Conservation (phyloP, 371 early-diverging fungal species). For the Mucor irregularis region DNA sequence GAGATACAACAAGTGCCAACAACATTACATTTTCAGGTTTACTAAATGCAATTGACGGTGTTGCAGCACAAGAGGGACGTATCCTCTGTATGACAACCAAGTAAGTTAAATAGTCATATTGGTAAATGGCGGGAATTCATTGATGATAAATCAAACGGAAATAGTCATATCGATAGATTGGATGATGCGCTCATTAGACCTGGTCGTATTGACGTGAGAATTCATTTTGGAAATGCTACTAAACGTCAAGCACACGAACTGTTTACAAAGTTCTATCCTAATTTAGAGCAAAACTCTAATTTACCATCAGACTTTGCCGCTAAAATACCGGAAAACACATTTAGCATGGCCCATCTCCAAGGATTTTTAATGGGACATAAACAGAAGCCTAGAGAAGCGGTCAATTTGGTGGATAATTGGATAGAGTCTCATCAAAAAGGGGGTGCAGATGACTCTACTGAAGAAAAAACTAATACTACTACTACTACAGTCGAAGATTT, state of each 20-base stretch:
- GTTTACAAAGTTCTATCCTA: slow-evolving; percentile 51
- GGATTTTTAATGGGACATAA: slow-evolving; percentile 62
- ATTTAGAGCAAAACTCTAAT: slow-evolving; percentile 14
- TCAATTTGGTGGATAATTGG: slow-evolving; percentile 39
- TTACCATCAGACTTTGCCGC: slow-evolving; percentile 51
- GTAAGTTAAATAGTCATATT: slow-evolving; percentile 25
- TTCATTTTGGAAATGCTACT: slow-evolving; percentile 82
- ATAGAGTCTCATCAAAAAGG: slow-evolving; percentile 31
- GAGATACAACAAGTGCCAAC: slow-evolving; percentile 28
- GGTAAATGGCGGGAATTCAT: too few species aligned
- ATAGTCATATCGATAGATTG: slow-evolving; percentile 88
- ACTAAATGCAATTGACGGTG: slow-evolving; percentile 86
- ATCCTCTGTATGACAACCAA: slow-evolving; percentile 87
- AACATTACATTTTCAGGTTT: slow-evolving; percentile 63
- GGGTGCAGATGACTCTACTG: slow-evolving; percentile 9
- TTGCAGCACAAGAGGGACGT: slow-evolving; percentile 77
- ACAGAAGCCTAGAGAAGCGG: slow-evolving; percentile 45
- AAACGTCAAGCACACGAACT: slow-evolving; percentile 66
- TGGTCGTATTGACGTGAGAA: slow-evolving; percentile 93
- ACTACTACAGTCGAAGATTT: background rate
- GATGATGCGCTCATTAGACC: slow-evolving; percentile 97
- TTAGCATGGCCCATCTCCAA: slow-evolving; percentile 67
- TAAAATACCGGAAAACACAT: slow-evolving; percentile 50
- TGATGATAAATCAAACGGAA: background rate
- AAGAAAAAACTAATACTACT: background rate